A percentile compares a stretch with the other conserved stretches of the same genome.
These are phyloP conservation scores for Sphagnum magellanicum DNA, from an alignment of 228 moss, liverwort and hornwort species.

Conservation along the genomic window DNA sequence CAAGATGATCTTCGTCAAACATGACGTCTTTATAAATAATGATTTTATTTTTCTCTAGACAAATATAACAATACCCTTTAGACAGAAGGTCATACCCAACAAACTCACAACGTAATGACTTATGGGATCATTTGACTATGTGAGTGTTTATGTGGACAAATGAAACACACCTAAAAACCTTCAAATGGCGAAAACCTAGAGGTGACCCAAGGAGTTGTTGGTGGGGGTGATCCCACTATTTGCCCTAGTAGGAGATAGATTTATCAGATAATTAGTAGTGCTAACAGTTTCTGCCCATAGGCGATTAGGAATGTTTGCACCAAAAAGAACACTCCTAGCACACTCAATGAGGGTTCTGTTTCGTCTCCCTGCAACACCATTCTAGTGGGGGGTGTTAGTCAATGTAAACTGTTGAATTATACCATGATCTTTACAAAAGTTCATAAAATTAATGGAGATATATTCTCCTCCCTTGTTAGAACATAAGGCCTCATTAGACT, in stretches of 20 bases:
- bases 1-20: too few species aligned
- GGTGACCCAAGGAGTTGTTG: too few species aligned
- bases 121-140: too few species aligned
- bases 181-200: too few species aligned
- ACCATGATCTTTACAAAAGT: slow-evolving; percentile 4
- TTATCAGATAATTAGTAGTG: slow-evolving; percentile 1
- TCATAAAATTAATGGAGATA: background rate
- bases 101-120: too few species aligned
- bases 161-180: too few species aligned
- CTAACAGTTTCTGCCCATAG: slow-evolving; percentile 13
- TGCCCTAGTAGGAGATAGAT: background rate
- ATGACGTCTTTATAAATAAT: too few species aligned
- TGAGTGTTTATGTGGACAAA: too few species aligned
- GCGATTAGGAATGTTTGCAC: slow-evolving; percentile 1
- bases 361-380: slow-evolving; percentile 3
- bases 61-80: too few species aligned
- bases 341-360: slow-evolving; percentile 4
- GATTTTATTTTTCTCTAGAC: too few species aligned
- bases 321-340: background rate
- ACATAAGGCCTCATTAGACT: background rate
- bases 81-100: too few species aligned
- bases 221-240: too few species aligned
- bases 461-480: slow-evolving; percentile 5
- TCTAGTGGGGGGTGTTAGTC: slow-evolving; percentile 5
- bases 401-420: slow-evolving; percentile 1